These are phyloP conservation scores for Amaranthus tricolor DNA, from an alignment of 179 eudicot genomes.

Conservation along the genomic window DNA sequence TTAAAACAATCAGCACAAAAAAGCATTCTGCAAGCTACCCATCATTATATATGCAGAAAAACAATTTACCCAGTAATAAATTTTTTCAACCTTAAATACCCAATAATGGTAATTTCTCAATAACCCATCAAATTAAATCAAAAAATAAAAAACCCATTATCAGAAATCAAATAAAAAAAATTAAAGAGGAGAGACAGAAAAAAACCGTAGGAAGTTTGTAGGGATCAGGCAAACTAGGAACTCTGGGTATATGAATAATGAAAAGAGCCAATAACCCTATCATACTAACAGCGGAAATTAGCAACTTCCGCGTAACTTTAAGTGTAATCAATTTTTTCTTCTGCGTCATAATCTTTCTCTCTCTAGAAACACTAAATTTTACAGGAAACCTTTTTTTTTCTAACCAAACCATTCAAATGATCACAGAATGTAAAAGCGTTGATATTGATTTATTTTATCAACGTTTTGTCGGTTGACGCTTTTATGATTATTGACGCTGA, in stretches of 20 bases:
- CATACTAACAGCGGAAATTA: constrained; percentile 56
- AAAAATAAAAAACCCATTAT: not conserved
- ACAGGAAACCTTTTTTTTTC: not conserved
- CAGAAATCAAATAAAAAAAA: not conserved
- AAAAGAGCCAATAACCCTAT: constrained; percentile 57
- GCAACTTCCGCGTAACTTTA: constrained; percentile 41
- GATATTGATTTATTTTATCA: not conserved
- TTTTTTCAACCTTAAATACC: not conserved
- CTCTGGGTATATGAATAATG: constrained; percentile 50
- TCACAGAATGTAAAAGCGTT: not conserved
- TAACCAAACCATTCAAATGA: constrained; percentile 16
- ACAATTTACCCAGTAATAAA: constrained; percentile 9
- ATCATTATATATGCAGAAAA: not conserved
- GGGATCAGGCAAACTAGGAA: constrained; percentile 50
- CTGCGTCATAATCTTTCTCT: constrained; percentile 32
- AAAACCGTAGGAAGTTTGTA: constrained; percentile 59
- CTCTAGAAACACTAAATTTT: not conserved
- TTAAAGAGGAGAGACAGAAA: constrained; percentile 15
- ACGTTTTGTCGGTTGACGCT: constrained; percentile 13
- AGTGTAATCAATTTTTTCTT: constrained; percentile 42
- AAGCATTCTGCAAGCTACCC: constrained; percentile 4
- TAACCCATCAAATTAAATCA: not conserved
- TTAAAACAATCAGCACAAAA: not conserved
- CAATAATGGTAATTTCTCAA: constrained; percentile 7
- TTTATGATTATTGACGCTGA: not conserved